Evolutionary conservation across 768 basidiomycete species (phyloP).

Genomic region (Mrakia blollopis): DNA sequence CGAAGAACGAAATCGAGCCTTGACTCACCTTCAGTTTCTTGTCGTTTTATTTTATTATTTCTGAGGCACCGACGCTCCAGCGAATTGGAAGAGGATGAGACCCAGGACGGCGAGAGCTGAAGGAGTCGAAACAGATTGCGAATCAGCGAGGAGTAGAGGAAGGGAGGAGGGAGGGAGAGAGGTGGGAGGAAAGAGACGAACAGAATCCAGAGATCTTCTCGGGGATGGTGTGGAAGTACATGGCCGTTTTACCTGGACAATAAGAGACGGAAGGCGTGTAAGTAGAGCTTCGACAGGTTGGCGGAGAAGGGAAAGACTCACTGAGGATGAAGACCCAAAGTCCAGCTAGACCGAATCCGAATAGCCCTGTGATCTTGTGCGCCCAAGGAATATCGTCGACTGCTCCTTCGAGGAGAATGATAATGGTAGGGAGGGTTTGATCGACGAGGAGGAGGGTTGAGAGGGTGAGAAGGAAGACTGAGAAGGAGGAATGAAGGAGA

Average conservation of each 20-base stretch:
- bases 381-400: not conserved
- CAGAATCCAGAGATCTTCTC: conserved; percentile 30
- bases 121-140: not conserved
- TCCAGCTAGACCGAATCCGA: not conserved
- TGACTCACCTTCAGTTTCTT: not conserved
- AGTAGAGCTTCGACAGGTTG: not conserved
- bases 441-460: conserved; percentile 27
- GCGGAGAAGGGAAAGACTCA: conserved; percentile 7
- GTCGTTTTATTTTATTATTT: not conserved
- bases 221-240: conserved; percentile 32
- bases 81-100: conserved; percentile 22
- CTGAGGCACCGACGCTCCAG: conserved; percentile 13
- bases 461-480: conserved; percentile 31
- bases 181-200: not conserved
- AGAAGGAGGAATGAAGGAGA: not conserved
- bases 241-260: conserved; percentile 24
- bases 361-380: conserved; percentile 16
- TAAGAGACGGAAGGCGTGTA: not conserved
- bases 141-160: not conserved
- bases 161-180: not conserved
- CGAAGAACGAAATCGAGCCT: not conserved
- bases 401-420: not conserved
- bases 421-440: conserved; percentile 18
- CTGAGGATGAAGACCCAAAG: conserved; percentile 32
- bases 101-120: conserved; percentile 22